A percentile compares a stretch with the other conserved stretches of the same genome.
Evolutionary conservation across 306 rosid genomes (phyloP).

Genomic region (Glycine latifolia): DNA sequence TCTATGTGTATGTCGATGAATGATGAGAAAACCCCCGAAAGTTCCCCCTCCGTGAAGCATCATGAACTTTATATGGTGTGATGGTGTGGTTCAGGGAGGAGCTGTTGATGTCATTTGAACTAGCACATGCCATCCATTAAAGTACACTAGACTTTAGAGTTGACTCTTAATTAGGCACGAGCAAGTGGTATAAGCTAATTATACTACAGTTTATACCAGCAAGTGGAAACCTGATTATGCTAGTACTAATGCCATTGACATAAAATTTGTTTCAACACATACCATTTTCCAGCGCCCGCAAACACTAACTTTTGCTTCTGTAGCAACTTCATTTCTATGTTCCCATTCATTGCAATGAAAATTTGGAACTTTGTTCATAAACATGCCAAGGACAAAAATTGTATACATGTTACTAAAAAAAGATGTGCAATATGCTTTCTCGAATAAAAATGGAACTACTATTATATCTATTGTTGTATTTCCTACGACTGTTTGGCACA

Average conservation of each 20-base stretch:
- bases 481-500: too few relatives aligned
- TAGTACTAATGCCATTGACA: background rate
- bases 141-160: slow-evolving; percentile 39
- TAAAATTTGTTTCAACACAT: background rate
- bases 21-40: slow-evolving; percentile 21
- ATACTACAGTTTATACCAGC: slow-evolving; percentile 31
- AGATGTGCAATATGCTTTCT: too few relatives aligned
- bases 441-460: too few relatives aligned
- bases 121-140: slow-evolving; percentile 63
- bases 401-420: background rate
- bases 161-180: slow-evolving; percentile 39
- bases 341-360: background rate
- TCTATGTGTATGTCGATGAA: slow-evolving; percentile 25
- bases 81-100: slow-evolving; percentile 3
- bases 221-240: slow-evolving; percentile 27
- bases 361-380: background rate
- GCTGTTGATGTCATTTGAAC: slow-evolving; percentile 38
- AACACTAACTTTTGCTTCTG: background rate
- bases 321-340: background rate
- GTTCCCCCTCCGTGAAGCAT: slow-evolving; percentile 37
- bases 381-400: background rate
- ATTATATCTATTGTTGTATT: too few relatives aligned
- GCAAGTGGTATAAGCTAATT: slow-evolving; percentile 38
- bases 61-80: slow-evolving; percentile 45
- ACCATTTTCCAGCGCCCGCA: background rate